Conservation (phyloP, 2,329 filamentous ascomycete species). For the Colletotrichum agaves region DNA sequence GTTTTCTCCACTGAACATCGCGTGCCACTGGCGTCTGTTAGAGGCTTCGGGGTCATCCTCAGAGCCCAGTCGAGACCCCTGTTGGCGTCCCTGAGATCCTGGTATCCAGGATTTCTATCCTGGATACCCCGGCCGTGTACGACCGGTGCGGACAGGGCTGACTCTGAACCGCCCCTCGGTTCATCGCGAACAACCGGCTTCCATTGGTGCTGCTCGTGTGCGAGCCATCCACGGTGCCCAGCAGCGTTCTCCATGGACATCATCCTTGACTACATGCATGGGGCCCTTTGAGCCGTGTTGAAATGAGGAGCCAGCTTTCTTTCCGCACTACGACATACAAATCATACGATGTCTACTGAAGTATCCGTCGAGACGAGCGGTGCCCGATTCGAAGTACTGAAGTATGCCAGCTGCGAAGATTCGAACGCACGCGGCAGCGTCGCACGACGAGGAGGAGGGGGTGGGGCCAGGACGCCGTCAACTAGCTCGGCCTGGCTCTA, state of each 20-base stretch:
- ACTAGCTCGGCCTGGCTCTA: constrained; percentile 8
- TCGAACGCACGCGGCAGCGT: constrained; percentile 7
- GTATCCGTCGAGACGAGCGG: constrained; percentile 24
- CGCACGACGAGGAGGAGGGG: constrained; percentile 24
- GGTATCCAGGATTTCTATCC: not conserved
- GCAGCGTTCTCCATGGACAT: constrained; percentile 10
- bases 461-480: not conserved
- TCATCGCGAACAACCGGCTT: constrained; percentile 20
- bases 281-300: constrained; percentile 17
- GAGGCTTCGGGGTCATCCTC: constrained; percentile 22
- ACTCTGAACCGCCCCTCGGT: constrained; percentile 18
- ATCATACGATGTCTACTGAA: constrained; percentile 32
- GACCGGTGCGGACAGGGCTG: constrained; percentile 24
- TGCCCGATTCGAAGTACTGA: constrained; percentile 17
- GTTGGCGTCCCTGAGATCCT: constrained; percentile 1
- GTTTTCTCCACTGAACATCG: constrained; percentile 26
- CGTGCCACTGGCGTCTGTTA: constrained; percentile 32
- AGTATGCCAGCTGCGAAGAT: not conserved
- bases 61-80: constrained; percentile 26
- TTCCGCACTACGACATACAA: constrained; percentile 24
- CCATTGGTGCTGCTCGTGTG: constrained; percentile 11
- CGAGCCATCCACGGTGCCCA: not conserved
- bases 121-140: constrained; percentile 7
- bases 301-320: constrained; percentile 29
- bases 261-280: constrained; percentile 23